A percentile compares a stretch with the other conserved stretches of the same genome.
Evolutionary conservation across 768 basidiomycete species (phyloP).

Genomic region (Mrakia gelida): DNA sequence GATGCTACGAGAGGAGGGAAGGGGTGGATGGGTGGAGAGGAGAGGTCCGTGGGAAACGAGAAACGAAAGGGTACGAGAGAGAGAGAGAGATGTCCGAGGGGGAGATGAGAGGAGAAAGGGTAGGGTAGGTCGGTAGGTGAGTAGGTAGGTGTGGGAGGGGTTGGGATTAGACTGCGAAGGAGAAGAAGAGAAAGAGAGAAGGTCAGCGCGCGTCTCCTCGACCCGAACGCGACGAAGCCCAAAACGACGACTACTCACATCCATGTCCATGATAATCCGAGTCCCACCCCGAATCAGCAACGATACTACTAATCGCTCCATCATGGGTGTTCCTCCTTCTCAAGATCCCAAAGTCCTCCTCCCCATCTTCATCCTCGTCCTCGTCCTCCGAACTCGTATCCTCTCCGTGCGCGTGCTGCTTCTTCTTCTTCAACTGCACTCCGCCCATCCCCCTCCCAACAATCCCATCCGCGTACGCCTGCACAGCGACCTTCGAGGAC

Average conservation of each 20-base stretch:
- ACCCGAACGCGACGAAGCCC: background rate
- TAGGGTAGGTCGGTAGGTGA: background rate
- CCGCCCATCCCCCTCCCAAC: slow-evolving; percentile 11
- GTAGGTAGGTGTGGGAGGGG: background rate
- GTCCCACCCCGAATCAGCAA: slow-evolving; percentile 29
- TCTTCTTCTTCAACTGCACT: background rate
- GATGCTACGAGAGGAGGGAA: background rate
- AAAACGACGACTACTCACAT: background rate
- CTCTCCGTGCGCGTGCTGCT: background rate
- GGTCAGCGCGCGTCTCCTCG: background rate
- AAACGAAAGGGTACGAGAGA: background rate
- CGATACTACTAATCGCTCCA: slow-evolving; percentile 10
- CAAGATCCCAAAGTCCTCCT: slow-evolving; percentile 17
- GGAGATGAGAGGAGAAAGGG: background rate
- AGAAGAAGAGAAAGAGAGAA: background rate
- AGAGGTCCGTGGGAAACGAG: background rate
- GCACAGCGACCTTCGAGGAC: slow-evolving; percentile 12
- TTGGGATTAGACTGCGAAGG: background rate
- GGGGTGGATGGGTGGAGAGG: background rate
- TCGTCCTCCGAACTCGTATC: slow-evolving; percentile 19
- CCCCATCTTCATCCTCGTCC: slow-evolving; percentile 3
- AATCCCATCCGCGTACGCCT: slow-evolving; percentile 12
- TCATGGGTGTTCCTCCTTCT: slow-evolving; percentile 27
- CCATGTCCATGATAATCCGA: slow-evolving; percentile 30
- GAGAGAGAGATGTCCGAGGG: background rate